These are phyloP conservation scores for Penicillium sp. DNA, from an alignment of 2,329 filamentous ascomycete genomes.

Conservation along the genomic window DNA sequence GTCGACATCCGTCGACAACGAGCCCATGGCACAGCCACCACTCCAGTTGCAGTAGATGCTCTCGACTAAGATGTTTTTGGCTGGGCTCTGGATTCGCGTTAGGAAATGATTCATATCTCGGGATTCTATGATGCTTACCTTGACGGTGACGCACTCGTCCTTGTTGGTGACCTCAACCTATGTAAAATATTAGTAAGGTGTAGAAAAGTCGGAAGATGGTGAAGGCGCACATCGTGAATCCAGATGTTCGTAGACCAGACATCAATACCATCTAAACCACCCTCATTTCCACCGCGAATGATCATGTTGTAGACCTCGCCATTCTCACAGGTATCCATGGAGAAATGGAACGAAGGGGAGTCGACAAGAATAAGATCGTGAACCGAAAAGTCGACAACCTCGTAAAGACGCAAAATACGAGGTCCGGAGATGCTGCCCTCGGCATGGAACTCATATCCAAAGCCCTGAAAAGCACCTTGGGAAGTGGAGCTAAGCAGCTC, in stretches of 20 bases:
- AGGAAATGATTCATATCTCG: not conserved
- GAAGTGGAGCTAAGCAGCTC: slow-evolving; percentile 57
- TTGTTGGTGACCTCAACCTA: slow-evolving; percentile 61
- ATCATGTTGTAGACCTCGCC: slow-evolving; percentile 59
- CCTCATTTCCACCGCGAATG: slow-evolving; percentile 54
- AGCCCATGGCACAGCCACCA: slow-evolving; percentile 61
- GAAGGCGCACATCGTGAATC: slow-evolving; percentile 52
- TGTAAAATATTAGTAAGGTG: not conserved
- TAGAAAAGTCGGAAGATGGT: not conserved
- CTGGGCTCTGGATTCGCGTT: slow-evolving; percentile 40
- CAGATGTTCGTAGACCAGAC: slow-evolving; percentile 57
- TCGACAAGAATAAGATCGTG: slow-evolving; percentile 54
- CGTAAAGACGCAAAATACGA: slow-evolving; percentile 48
- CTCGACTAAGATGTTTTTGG: slow-evolving; percentile 59
- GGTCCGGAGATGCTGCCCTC: slow-evolving; percentile 44
- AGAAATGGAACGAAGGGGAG: slow-evolving; percentile 53
- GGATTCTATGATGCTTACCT: slow-evolving; percentile 28
- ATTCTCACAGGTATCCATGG: slow-evolving; percentile 52
- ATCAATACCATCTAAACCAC: slow-evolving; percentile 59
- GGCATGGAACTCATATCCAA: slow-evolving; percentile 52
- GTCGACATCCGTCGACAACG: slow-evolving; percentile 50
- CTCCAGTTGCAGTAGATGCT: slow-evolving; percentile 64
- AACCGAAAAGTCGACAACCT: slow-evolving; percentile 50
- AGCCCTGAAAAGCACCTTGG: slow-evolving; percentile 55
- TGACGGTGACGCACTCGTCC: slow-evolving; percentile 62